phyloP scores from a whole-genome alignment of 306 rosid species.

The Carpinus viminea region DNA sequence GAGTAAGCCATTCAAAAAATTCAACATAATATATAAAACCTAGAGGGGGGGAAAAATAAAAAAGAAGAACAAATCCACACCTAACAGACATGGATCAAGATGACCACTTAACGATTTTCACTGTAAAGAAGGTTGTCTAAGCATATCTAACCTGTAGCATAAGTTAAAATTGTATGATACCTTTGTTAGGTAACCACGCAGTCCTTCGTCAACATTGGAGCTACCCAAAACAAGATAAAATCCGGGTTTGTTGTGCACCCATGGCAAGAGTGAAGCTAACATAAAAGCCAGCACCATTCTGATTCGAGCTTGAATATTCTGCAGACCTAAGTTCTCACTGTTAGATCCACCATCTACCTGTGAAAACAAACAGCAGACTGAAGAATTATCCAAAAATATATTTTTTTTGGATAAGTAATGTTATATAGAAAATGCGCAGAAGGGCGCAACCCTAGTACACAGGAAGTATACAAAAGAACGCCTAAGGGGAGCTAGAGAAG shows the following conservation, averaged over 20 bases:
- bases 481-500: too few species aligned
- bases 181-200: slow-evolving; percentile 92
- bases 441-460: too few species aligned
- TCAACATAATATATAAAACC: neutral
- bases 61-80: neutral
- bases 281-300: slow-evolving; percentile 97
- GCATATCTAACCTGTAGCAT: neutral
- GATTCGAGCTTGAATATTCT: slow-evolving; percentile 93
- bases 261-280: slow-evolving; percentile 93
- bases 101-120: neutral
- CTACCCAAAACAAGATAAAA: slow-evolving; percentile 95
- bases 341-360: slow-evolving; percentile 96
- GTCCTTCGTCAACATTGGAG: slow-evolving; percentile 92
- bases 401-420: too few species aligned
- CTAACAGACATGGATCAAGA: slow-evolving; percentile 8
- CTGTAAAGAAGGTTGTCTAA: neutral
- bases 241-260: slow-evolving; percentile 89
- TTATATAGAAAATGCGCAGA: too few species aligned
- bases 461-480: too few species aligned
- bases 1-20: slow-evolving; percentile 9
- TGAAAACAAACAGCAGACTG: slow-evolving; percentile 28
- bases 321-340: slow-evolving; percentile 78
- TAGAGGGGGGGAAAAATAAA: neutral
- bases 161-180: slow-evolving; percentile 33
- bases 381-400: slow-evolving; percentile 8